Conservation (phyloP, 2,329 filamentous ascomycete species). For the Thielaviopsis cerberus region DNA sequence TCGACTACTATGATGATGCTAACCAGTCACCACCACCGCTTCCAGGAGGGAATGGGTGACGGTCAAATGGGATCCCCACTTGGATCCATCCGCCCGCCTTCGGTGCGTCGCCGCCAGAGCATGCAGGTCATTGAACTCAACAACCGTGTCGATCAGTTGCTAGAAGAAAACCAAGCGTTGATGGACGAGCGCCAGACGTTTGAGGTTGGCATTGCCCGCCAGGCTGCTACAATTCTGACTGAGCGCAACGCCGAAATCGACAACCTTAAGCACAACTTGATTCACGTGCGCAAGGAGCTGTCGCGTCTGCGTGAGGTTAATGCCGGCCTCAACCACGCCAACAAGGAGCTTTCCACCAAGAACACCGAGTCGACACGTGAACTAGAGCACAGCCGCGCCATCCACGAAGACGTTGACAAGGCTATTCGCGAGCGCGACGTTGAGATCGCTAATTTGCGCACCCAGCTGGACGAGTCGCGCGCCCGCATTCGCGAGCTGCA, state of each 20-base stretch:
- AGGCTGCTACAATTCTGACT: slow-evolving; percentile 50
- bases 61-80: slow-evolving; percentile 69
- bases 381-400: slow-evolving; percentile 46
- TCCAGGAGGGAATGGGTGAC: slow-evolving; percentile 82
- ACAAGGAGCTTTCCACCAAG: slow-evolving; percentile 54
- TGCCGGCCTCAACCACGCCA: slow-evolving; percentile 57
- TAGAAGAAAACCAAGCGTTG: slow-evolving; percentile 67
- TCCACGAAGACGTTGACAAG: slow-evolving; percentile 37
- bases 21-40: slow-evolving; percentile 9
- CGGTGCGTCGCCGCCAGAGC: slow-evolving; percentile 90
- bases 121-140: slow-evolving; percentile 94
- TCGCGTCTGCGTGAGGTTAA: slow-evolving; percentile 67
- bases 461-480: slow-evolving; percentile 57
- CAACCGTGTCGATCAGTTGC: slow-evolving; percentile 62
- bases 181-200: slow-evolving; percentile 51
- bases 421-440: slow-evolving; percentile 65
- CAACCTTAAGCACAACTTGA: slow-evolving; percentile 57
- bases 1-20: slow-evolving; percentile 7
- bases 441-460: slow-evolving; percentile 61
- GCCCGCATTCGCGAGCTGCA: slow-evolving; percentile 36
- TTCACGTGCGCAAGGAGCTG: slow-evolving; percentile 68
- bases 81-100: slow-evolving; percentile 84
- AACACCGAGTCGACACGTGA: slow-evolving; percentile 48
- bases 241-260: slow-evolving; percentile 80
- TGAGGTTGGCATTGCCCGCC: slow-evolving; percentile 46